phyloP scores from a whole-genome alignment of 2,329 filamentous ascomycete species.

The Colletotrichum sp. region DNA sequence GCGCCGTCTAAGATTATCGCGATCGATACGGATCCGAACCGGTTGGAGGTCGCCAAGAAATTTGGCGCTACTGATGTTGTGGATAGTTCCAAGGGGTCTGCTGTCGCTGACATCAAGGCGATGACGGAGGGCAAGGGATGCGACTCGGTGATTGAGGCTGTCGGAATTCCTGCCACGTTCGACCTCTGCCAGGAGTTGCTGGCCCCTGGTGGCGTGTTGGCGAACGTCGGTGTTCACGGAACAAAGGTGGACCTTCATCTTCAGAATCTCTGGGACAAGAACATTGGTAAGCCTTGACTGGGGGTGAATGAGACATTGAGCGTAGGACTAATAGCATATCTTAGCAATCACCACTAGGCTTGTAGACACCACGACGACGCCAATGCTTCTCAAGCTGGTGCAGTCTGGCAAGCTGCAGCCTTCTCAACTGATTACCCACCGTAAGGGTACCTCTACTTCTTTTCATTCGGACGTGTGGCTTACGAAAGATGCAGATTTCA shows the following conservation, averaged over 20 bases:
- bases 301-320: background rate
- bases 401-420: slow-evolving; percentile 45
- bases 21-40: slow-evolving; percentile 53
- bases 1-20: slow-evolving; percentile 55
- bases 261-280: slow-evolving; percentile 58
- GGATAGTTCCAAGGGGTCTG: slow-evolving; percentile 39
- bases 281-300: slow-evolving; percentile 46
- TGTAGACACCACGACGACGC: slow-evolving; percentile 52
- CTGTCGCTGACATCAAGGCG: slow-evolving; percentile 40
- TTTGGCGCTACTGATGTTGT: slow-evolving; percentile 54
- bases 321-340: background rate
- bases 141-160: slow-evolving; percentile 63
- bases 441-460: slow-evolving; percentile 25
- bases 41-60: slow-evolving; percentile 49
- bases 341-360: slow-evolving; percentile 51
- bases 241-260: slow-evolving; percentile 56
- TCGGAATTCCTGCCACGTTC: slow-evolving; percentile 59
- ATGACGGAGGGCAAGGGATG: slow-evolving; percentile 58
- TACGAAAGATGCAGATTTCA: slow-evolving; percentile 34
- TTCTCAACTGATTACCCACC: slow-evolving; percentile 49
- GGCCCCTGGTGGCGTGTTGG: slow-evolving; percentile 56
- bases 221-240: slow-evolving; percentile 65
- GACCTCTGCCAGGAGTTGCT: slow-evolving; percentile 58
- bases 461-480: background rate
- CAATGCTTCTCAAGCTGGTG: slow-evolving; percentile 53